A percentile compares a stretch with the other conserved stretches of the same genome.
These are phyloP conservation scores for Boletus huronensis DNA, from an alignment of 768 basidiomycete genomes.

Conservation along the genomic window DNA sequence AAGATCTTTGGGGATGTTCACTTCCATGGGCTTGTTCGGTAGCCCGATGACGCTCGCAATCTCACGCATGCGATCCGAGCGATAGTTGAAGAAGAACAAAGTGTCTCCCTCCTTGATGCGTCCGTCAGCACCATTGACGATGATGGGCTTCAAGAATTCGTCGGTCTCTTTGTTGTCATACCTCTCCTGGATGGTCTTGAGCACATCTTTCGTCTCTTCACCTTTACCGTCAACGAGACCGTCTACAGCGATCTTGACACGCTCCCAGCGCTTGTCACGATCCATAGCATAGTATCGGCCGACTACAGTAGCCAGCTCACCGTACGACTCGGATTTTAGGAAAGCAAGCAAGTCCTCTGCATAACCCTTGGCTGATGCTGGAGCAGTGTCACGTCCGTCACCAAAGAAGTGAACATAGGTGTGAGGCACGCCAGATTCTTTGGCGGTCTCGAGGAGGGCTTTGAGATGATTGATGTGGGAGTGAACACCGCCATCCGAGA, in stretches of 20 bases:
- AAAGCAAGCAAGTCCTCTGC: constrained; percentile 74
- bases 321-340: constrained; percentile 70
- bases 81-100: constrained; percentile 95
- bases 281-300: constrained; percentile 98
- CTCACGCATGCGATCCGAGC: constrained; percentile 95
- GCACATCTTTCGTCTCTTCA: constrained; percentile 51
- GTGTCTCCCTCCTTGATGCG: constrained; percentile 87
- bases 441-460: constrained; percentile 87
- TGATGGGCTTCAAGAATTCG: constrained; percentile 94
- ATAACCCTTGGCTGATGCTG: constrained; percentile 76
- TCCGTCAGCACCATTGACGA: constrained; percentile 74
- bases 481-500: constrained; percentile 96
- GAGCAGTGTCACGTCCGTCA: constrained; percentile 93
- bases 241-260: constrained; percentile 85
- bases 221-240: constrained; percentile 72
- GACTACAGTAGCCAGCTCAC: constrained; percentile 79
- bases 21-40: constrained; percentile 80
- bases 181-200: constrained; percentile 66
- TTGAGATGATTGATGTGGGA: constrained; percentile 90
- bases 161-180: constrained; percentile 88
- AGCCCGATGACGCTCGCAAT: constrained; percentile 78
- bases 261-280: constrained; percentile 95
- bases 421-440: constrained; percentile 78
- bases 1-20: constrained; percentile 74
- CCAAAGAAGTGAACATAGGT: constrained; percentile 93